Conservation (phyloP, 768 basidiomycete genomes). For the Collybia mongolica region DNA sequence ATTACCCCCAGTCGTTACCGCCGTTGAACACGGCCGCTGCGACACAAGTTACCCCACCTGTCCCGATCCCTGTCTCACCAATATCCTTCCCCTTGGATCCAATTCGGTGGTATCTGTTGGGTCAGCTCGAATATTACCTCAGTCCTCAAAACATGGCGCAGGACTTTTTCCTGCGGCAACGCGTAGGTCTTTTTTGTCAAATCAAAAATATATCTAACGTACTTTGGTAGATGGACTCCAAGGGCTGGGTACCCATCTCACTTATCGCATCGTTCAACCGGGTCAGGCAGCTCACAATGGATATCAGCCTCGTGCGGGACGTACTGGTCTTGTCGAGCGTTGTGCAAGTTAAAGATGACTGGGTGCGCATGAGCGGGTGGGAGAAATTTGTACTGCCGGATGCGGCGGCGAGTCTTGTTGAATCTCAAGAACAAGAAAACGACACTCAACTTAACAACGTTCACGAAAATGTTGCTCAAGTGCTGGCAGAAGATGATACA, state of each 20-base stretch:
- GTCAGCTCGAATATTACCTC: conserved; percentile 90
- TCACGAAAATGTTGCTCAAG: not conserved
- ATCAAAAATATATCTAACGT: not conserved
- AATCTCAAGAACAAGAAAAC: conserved; percentile 15
- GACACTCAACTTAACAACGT: not conserved
- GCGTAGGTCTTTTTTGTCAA: conserved; percentile 43
- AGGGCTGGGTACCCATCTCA: conserved; percentile 83
- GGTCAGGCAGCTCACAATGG: conserved; percentile 63
- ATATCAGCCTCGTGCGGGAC: conserved; percentile 62
- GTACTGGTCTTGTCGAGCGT: conserved; percentile 64
- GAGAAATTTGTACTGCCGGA: conserved; percentile 60
- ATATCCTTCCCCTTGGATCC: conserved; percentile 62
- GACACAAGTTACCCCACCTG: conserved; percentile 24
- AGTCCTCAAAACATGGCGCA: conserved; percentile 88
- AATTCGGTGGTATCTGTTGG: conserved; percentile 67
- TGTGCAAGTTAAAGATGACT: conserved; percentile 67
- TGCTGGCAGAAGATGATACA: not conserved
- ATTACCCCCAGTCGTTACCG: conserved; percentile 9
- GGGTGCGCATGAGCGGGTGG: conserved; percentile 74
- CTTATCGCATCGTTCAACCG: conserved; percentile 89
- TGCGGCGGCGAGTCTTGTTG: conserved; percentile 48
- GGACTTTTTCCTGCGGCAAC: conserved; percentile 78
- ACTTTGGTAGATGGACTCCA: conserved; percentile 74
- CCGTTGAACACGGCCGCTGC: conserved; percentile 21
- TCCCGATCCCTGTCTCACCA: conserved; percentile 46